phyloP scores from a whole-genome alignment of 2,329 filamentous ascomycete genomes.

The Exophiala oligosperma region DNA sequence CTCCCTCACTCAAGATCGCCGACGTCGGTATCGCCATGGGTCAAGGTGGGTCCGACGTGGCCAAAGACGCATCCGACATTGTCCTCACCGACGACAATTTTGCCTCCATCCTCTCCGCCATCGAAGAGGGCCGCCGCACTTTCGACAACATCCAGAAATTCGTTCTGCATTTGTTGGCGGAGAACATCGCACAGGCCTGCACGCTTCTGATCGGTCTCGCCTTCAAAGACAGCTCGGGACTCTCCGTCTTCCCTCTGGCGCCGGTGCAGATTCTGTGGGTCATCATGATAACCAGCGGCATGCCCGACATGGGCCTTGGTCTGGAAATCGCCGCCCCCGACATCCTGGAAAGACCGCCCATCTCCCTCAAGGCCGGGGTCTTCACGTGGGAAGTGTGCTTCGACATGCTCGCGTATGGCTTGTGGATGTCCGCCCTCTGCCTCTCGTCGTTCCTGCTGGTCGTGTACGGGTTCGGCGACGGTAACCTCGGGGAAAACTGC shows the following conservation, averaged over 20 bases:
- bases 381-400: constrained; percentile 71
- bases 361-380: constrained; percentile 59
- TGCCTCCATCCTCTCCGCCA: constrained; percentile 79
- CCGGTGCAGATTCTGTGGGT: constrained; percentile 91
- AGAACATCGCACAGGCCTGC: constrained; percentile 82
- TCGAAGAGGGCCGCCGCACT: constrained; percentile 80
- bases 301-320: constrained; percentile 85
- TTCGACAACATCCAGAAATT: constrained; percentile 92
- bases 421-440: constrained; percentile 73
- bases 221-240: constrained; percentile 69
- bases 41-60: constrained; percentile 75
- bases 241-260: constrained; percentile 82
- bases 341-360: constrained; percentile 75
- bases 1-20: constrained; percentile 74
- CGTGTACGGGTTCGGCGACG: constrained; percentile 61
- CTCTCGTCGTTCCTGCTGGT: constrained; percentile 64
- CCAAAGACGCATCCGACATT: constrained; percentile 68
- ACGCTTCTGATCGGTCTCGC: constrained; percentile 77
- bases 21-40: constrained; percentile 92
- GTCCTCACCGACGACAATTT: constrained; percentile 81
- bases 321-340: constrained; percentile 74
- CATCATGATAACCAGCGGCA: constrained; percentile 86
- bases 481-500: constrained; percentile 60
- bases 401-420: constrained; percentile 78
- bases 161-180: constrained; percentile 73